phyloP scores from a whole-genome alignment of 2,329 filamentous ascomycete species.

The Fusarium oxysporum region DNA sequence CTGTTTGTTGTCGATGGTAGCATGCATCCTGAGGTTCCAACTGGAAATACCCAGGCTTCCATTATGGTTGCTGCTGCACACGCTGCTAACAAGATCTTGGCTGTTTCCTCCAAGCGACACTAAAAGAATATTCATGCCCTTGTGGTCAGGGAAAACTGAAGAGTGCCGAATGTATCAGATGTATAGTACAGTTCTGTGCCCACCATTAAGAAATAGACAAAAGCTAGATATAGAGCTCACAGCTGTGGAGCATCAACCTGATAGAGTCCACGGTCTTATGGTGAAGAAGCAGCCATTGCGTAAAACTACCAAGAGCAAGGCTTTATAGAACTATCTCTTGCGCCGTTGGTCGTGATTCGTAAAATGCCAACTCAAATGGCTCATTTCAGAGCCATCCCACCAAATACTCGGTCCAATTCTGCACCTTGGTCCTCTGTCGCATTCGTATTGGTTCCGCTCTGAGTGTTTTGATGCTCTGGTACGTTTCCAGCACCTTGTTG shows the following conservation, averaged over 20 bases:
- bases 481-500: slow-evolving; percentile 44
- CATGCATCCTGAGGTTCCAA: slow-evolving; percentile 48
- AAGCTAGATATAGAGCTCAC: neutral
- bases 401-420: slow-evolving; percentile 70
- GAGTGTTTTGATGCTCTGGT: slow-evolving; percentile 26
- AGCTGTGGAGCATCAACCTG: neutral
- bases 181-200: neutral
- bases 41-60: slow-evolving; percentile 42
- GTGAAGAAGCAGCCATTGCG: neutral
- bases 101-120: neutral
- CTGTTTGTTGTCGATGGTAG: slow-evolving; percentile 48
- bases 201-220: neutral
- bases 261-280: neutral
- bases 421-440: slow-evolving; percentile 62
- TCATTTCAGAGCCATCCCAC: slow-evolving; percentile 56
- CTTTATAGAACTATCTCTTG: slow-evolving; percentile 1
- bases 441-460: slow-evolving; percentile 34
- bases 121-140: neutral
- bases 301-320: neutral
- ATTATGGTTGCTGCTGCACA: slow-evolving; percentile 46
- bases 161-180: neutral
- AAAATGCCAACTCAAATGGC: neutral
- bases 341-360: slow-evolving; percentile 27
- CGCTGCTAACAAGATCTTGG: slow-evolving; percentile 41
- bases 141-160: neutral